Conservation (phyloP, 2,329 filamentous ascomycete species). For the Colletotrichum paranaense region DNA sequence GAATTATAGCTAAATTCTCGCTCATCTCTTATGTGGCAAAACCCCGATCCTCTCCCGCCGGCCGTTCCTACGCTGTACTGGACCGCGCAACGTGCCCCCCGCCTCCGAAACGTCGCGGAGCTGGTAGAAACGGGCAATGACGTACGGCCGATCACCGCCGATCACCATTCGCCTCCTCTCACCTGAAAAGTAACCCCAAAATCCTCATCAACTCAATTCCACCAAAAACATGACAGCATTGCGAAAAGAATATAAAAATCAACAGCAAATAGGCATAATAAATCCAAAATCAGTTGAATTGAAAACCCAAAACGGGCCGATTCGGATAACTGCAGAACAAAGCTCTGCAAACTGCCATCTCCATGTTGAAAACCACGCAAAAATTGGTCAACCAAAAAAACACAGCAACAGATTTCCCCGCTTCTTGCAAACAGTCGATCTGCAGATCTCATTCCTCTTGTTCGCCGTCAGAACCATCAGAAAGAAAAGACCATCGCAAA, state of each 20-base stretch:
- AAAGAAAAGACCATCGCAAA: background rate
- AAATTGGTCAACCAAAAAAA: background rate
- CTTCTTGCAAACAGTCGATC: background rate
- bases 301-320: rapidly evolving
- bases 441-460: background rate
- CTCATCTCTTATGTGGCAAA: background rate
- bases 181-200: slow-evolving; percentile 20
- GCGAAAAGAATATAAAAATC: no score
- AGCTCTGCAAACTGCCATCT: background rate
- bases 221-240: no score
- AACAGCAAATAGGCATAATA: no score
- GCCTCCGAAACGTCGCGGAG: background rate
- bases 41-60: no score
- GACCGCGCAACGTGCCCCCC: no score
- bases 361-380: background rate
- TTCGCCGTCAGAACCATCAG: background rate
- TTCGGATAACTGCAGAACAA: background rate
- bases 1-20: background rate
- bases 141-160: slow-evolving; percentile 33
- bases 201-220: background rate
- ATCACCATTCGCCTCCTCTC: slow-evolving; percentile 31
- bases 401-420: background rate
- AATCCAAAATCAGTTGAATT: no score
- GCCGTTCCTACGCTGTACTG: background rate
- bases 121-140: slow-evolving; percentile 5